Evolutionary conservation across 2,329 filamentous ascomycete species (phyloP).

Genomic region (Aspergillus sp.): DNA sequence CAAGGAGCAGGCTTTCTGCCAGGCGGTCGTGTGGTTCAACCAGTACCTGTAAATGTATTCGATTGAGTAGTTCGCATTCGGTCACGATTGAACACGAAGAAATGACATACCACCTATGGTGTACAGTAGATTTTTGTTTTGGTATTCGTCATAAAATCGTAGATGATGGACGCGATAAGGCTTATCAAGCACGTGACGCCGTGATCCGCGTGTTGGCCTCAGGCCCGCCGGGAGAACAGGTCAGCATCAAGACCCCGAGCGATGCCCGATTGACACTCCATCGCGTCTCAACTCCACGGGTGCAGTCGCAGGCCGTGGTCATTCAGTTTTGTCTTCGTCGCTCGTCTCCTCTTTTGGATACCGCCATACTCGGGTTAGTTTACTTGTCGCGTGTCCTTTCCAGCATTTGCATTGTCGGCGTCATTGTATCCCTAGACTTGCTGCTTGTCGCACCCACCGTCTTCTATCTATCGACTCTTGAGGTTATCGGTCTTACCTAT

Average conservation of each 20-base stretch:
- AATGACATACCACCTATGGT: background rate
- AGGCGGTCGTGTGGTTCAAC: slow-evolving; percentile 77
- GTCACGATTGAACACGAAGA: slow-evolving; percentile 12
- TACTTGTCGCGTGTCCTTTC: too few species aligned
- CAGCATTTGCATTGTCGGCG: background rate
- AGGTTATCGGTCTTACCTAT: background rate
- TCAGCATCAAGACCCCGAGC: slow-evolving; percentile 2
- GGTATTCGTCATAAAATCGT: too few species aligned
- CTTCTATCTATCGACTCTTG: background rate
- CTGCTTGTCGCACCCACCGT: background rate
- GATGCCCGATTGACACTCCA: background rate
- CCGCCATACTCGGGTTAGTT: too few species aligned
- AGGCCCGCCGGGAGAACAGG: slow-evolving; percentile 9
- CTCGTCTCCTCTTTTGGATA: background rate
- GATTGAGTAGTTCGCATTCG: background rate
- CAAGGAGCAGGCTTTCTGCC: slow-evolving; percentile 77
- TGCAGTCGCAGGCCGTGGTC: background rate
- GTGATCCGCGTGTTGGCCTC: slow-evolving; percentile 9
- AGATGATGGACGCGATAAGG: slow-evolving; percentile 4
- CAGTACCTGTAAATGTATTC: slow-evolving; percentile 48
- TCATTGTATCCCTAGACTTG: background rate
- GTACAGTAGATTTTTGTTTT: too few species aligned
- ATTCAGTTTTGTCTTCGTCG: background rate
- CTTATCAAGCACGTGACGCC: slow-evolving; percentile 14
- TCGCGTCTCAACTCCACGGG: background rate